Evolutionary conservation across 2,329 filamentous ascomycete species (phyloP), one percentile per base, ranked within the genome.

Genomic region (Ascochyta rabiei): DNA sequence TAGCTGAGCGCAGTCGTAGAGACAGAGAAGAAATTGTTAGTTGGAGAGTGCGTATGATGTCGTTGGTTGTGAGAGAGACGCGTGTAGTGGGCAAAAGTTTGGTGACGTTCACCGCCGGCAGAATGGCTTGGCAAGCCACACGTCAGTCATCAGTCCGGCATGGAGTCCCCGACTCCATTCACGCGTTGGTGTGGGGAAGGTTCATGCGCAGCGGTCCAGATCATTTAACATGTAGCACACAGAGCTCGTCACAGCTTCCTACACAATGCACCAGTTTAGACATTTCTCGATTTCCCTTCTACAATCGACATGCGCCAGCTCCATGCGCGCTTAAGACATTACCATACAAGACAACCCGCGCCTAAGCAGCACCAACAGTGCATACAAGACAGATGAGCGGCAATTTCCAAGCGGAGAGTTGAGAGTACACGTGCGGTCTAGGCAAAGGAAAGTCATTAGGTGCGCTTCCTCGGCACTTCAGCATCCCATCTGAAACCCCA

Each of bases 11-110:
- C 65, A 69, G 68, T 70, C 56, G 62, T 61, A 58, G 56, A 61
- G 62, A 38, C 39, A 61, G 61, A 44, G 4, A 39, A 46, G n/a
- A 45, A 46, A 19, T 43, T 41, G 31, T 56, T n/a, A 43, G 44
- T 30, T 43, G 31, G 56, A 53, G 40, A 35, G 34, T 42, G 38
- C n/a, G 48, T 35, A 19, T 42, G 54, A 13, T 49, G 24, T 21
- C 6, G 35, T 33, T 33, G 31, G 58, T 60, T 44, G 53, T 61
- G 58, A 41, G 41, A 44, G 35, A 45, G 56, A 67, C 64, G 69
- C 68, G 64, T 71, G 63, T 35, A 35, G 53, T 59, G 59, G 64
- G 56, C 59, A 67, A 72, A 69, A 72, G 64, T 70, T 72, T 63
- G 64, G 64, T 61, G 59, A 62, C 48, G 57, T 45, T 40, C 38